Percentiles rank a stretch among this genome's conserved stretches.
Evolutionary conservation across 176 grass and related monocot species (phyloP).

Genomic region (Rhynchospora pubera): DNA sequence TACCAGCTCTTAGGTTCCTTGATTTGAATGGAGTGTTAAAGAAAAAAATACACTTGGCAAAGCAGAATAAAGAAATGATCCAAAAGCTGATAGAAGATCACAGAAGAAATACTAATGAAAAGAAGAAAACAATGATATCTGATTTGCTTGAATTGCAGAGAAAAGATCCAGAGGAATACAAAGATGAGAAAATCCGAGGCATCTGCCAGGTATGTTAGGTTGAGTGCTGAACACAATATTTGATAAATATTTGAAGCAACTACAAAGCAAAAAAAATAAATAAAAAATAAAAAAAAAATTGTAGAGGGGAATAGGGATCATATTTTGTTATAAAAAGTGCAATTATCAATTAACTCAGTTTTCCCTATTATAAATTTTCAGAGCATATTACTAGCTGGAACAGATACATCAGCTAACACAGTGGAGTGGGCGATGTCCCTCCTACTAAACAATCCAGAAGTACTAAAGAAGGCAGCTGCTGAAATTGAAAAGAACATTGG

Average conservation of each 20-base stretch:
- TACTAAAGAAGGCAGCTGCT: not conserved
- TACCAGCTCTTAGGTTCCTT: not conserved
- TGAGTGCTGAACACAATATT: not conserved
- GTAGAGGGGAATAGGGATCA: too few relatives aligned
- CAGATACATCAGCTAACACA: conserved; percentile 16
- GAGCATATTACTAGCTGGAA: conserved; percentile 10
- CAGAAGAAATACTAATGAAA: not conserved
- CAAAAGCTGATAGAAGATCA: conserved; percentile 13
- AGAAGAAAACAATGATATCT: not conserved
- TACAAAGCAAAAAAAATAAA: too few relatives aligned
- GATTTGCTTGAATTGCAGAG: conserved; percentile 12
- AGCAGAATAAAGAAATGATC: not conserved
- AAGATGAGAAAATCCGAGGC: not conserved
- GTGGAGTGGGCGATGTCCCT: conserved; percentile 26
- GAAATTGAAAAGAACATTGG: conserved; percentile 19
- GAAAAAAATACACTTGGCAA: not conserved
- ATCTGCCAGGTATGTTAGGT: not conserved
- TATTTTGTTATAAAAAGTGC: too few relatives aligned
- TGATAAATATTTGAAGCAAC: too few relatives aligned
- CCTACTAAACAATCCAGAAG: conserved; percentile 17
- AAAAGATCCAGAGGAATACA: conserved; percentile 4
- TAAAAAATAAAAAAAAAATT: too few relatives aligned
- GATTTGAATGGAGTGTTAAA: not conserved
- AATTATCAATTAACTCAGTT: too few relatives aligned
- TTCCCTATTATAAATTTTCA: not conserved